These are phyloP conservation scores for Pestalotiopsis sp. DNA, from an alignment of 2,329 filamentous ascomycete genomes.

Conservation along the genomic window DNA sequence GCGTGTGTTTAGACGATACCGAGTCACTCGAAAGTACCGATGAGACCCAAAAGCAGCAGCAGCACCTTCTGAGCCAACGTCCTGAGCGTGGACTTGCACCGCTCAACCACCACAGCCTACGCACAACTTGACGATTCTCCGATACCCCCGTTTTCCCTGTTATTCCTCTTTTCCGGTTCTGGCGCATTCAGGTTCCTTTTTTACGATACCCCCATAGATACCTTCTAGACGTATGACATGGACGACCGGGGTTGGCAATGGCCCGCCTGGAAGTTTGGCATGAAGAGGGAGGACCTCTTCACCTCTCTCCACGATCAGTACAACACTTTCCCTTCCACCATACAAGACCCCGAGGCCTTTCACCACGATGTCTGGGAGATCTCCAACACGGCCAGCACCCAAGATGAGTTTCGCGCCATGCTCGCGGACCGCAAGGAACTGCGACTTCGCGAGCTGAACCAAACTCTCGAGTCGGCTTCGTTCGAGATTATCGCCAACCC, in stretches of 20 bases:
- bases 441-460: conserved; percentile 57
- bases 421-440: conserved; percentile 56
- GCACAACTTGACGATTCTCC: neutral
- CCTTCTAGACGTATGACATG: conserved; percentile 41
- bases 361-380: conserved; percentile 65
- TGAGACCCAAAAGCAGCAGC: conserved; percentile 23
- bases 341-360: conserved; percentile 63
- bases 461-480: conserved; percentile 59
- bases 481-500: conserved; percentile 64
- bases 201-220: conserved; percentile 17
- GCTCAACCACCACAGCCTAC: neutral
- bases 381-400: conserved; percentile 50
- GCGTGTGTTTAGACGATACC: conserved; percentile 35
- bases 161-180: conserved; percentile 11
- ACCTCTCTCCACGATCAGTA: conserved; percentile 61
- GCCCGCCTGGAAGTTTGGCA: conserved; percentile 66
- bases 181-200: neutral
- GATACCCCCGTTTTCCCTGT: conserved; percentile 9
- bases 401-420: conserved; percentile 56
- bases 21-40: conserved; percentile 19
- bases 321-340: conserved; percentile 58
- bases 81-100: neutral
- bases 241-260: conserved; percentile 56
- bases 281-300: conserved; percentile 61
- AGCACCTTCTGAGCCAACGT: conserved; percentile 9